Evolutionary conservation across 768 basidiomycete species (phyloP).

Genomic region (Lentinus tigrinus): DNA sequence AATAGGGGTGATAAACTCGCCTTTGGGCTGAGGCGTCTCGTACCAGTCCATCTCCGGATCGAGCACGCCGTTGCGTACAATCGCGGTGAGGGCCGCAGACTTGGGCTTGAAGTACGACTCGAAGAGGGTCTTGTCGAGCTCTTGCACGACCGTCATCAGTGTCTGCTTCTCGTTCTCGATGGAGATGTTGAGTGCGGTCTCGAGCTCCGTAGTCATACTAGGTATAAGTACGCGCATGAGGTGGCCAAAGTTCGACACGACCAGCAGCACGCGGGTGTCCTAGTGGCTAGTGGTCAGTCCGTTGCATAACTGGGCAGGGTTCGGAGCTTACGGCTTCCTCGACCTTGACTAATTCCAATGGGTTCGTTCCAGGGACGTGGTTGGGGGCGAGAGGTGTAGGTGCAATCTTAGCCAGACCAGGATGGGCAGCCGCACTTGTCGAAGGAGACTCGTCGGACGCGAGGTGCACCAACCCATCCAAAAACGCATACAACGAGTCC

Average conservation of each 20-base stretch:
- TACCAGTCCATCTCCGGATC: conserved; percentile 89
- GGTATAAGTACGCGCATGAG: conserved; percentile 72
- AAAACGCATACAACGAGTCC: conserved; percentile 79
- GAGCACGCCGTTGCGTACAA: conserved; percentile 79
- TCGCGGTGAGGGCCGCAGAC: conserved; percentile 59
- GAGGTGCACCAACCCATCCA: conserved; percentile 82
- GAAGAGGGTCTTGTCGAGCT: conserved; percentile 88
- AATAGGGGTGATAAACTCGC: conserved; percentile 39
- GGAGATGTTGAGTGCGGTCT: conserved; percentile 69
- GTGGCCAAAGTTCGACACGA: conserved; percentile 85
- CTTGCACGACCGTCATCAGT: conserved; percentile 71
- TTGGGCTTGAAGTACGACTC: conserved; percentile 85
- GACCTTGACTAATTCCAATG: conserved; percentile 58
- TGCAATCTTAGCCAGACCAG: conserved; percentile 8
- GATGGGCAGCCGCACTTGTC: conserved; percentile 30
- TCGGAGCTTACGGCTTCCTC: conserved; percentile 52
- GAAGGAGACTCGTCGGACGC: conserved; percentile 69
- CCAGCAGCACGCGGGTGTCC: conserved; percentile 85
- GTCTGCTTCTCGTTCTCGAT: conserved; percentile 76
- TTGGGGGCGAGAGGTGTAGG: conserved; percentile 31
- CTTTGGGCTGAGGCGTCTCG: conserved; percentile 88
- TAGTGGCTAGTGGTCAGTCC: conserved; percentile 47
- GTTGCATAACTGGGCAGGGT: background rate
- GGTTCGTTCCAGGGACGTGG: conserved; percentile 41
- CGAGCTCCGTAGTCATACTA: conserved; percentile 76